phyloP scores from a whole-genome alignment of 441 rosid species.

The Mallotus repandus region DNA sequence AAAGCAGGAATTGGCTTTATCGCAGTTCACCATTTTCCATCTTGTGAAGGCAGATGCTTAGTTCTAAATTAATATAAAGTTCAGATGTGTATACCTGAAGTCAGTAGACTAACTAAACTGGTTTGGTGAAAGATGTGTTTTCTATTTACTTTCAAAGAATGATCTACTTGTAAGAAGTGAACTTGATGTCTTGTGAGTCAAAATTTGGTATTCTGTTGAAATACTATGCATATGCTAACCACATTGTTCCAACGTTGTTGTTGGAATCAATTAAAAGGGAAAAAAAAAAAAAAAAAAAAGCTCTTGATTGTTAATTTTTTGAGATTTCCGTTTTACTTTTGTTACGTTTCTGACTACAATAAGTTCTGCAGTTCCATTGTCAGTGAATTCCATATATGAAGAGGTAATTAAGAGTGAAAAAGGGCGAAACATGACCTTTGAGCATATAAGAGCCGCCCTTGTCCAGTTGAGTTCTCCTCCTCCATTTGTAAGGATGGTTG shows the following conservation, averaged over 20 bases:
- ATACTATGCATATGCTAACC: background rate
- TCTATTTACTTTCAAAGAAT: background rate
- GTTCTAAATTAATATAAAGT: background rate
- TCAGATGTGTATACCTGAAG: constrained; percentile 3
- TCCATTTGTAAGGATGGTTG: constrained; percentile 39
- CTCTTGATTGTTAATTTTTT: background rate
- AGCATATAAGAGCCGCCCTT: constrained; percentile 64
- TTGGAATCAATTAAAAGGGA: background rate
- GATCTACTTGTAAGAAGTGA: background rate
- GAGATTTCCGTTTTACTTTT: constrained; percentile 13
- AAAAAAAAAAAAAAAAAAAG: background rate
- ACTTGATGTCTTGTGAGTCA: background rate
- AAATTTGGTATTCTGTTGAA: background rate
- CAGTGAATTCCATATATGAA: constrained; percentile 65
- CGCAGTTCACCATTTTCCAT: background rate
- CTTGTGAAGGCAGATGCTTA: background rate
- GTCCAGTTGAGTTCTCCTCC: constrained; percentile 48
- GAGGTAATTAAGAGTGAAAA: constrained; percentile 82
- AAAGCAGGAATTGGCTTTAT: background rate
- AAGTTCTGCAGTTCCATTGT: constrained; percentile 56
- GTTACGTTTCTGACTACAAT: constrained; percentile 17
- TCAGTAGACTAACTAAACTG: background rate
- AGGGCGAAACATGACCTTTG: constrained; percentile 71
- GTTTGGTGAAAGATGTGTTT: constrained; percentile 11
- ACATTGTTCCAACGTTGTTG: background rate